Evolutionary conservation across 2,329 filamentous ascomycete genomes (phyloP).

Genomic region (Fusarium xyrophilum): DNA sequence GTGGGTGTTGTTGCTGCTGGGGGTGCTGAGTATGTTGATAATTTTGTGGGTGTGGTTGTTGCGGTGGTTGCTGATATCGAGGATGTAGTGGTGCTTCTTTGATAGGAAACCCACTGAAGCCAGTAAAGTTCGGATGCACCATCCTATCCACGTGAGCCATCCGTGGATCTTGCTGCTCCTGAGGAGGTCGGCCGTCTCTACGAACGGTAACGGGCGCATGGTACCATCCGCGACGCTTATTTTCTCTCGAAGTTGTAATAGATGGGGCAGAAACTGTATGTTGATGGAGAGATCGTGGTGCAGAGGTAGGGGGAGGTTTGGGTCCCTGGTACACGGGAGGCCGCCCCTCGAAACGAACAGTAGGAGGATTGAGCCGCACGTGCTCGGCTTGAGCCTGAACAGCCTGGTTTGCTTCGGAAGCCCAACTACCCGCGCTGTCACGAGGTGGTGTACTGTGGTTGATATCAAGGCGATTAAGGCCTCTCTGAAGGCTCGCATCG

Average conservation of each 20-base stretch:
- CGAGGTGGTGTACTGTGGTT: constrained; percentile 57
- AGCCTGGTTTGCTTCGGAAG: constrained; percentile 62
- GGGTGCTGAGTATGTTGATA: constrained; percentile 23
- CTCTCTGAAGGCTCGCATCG: constrained; percentile 71
- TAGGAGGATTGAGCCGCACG: constrained; percentile 53
- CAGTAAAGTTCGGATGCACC: constrained; percentile 63
- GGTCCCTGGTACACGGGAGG: constrained; percentile 46
- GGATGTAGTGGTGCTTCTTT: constrained; percentile 44
- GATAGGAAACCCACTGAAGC: constrained; percentile 59
- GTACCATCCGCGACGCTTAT: constrained; percentile 76
- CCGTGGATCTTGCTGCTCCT: constrained; percentile 43
- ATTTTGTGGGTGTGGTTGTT: constrained; percentile 17
- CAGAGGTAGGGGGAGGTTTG: constrained; percentile 42
- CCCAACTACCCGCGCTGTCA: constrained; percentile 63
- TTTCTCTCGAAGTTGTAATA: constrained; percentile 62
- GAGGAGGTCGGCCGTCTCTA: constrained; percentile 46
- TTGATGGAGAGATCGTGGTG: constrained; percentile 54
- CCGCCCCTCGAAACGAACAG: constrained; percentile 63
- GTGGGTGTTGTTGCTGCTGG: constrained; percentile 37
- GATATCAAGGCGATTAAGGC: constrained; percentile 72
- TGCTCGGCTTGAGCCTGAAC: constrained; percentile 63
- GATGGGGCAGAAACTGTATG: constrained; percentile 67
- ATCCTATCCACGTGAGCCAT: constrained; percentile 61
- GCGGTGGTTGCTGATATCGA: constrained; percentile 31
- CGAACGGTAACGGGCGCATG: constrained; percentile 58